Evolutionary conservation across 2,329 filamentous ascomycete species (phyloP), one percentile per base, ranked within the genome.

Genomic region (Arachnopeziza araneosa): DNA sequence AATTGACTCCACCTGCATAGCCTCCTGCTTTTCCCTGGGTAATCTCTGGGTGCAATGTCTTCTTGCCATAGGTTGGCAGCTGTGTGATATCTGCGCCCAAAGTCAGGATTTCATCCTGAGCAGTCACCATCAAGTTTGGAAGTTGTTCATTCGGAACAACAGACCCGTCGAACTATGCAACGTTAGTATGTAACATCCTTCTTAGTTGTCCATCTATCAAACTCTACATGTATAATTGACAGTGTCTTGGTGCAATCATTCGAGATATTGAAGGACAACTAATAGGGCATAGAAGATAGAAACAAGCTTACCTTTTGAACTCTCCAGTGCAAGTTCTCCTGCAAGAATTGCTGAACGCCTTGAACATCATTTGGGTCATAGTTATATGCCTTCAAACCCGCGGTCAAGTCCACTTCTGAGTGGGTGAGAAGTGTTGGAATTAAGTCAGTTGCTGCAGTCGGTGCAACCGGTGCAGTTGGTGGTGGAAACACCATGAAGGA

Each of bases 401-500:
- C 56, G 3, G 44, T 53, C 24, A 70, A 56, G 50, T 61, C 59
- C 14, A 69, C n/a, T 52, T 70, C 67, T 14, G 66, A 63, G 48
- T 68, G 62, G 1, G 64, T 65, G 4, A 60, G 52, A 22, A 66
- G 44, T 24, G 57, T 58, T 2, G 63, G 61, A 8, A 57, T 55
- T 8, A 56, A 60, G 5, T 50, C 56, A 8, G 50, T 49, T 4
- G 17, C 36, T 14, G 36, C 36, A 44, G 64, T 59, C 3, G 67
- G 63, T 9, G 26, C 26, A 8, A 49, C 55, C 19, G 50, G 32
- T 4, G 58, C 36, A 6, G 64, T 58, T 5, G 67, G 64, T 7
- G 69, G 66, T 24, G 69, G 66, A 36, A 71, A 67, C 23, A 71
- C 59, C 1, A 61, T 51, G 53, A 69, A 58, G 12, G 62, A 66